Evolutionary conservation across 345 rosid species (phyloP).

Genomic region (Melaleuca alternifolia): DNA sequence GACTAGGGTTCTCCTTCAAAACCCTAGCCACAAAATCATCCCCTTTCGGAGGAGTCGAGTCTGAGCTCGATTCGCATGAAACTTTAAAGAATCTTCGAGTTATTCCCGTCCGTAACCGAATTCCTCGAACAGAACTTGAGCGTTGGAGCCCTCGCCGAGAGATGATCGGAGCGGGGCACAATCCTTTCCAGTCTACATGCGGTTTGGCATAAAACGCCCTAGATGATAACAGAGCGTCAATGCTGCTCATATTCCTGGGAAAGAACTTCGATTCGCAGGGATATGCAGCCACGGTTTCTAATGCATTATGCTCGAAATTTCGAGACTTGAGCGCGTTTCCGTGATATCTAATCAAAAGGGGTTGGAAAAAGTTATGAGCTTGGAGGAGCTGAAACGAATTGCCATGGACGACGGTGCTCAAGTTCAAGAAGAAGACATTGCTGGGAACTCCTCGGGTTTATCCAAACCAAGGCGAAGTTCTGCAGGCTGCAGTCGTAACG

Average conservation of each 20-base stretch:
- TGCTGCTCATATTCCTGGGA: neutral
- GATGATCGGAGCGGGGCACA: neutral
- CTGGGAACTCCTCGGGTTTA: neutral
- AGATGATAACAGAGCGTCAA: neutral
- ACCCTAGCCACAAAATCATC: slow-evolving; percentile 8
- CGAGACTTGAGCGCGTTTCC: neutral
- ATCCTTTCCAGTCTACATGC: neutral
- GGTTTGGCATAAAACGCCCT: neutral
- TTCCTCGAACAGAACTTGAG: neutral
- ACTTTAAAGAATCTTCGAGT: neutral
- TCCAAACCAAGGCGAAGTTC: neutral
- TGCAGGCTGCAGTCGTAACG: neutral
- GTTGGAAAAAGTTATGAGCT: neutral
- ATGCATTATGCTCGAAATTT: neutral
- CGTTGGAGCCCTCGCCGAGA: neutral
- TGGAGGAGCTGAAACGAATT: neutral
- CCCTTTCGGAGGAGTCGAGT: neutral
- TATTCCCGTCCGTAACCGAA: neutral
- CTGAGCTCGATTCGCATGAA: neutral
- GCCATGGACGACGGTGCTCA: neutral
- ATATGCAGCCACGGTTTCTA: neutral
- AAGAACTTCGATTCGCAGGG: neutral
- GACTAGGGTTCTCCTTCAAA: slow-evolving; percentile 81
- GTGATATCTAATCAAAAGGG: neutral
- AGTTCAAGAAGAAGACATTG: neutral